Percentiles rank a stretch among this genome's conserved stretches.
Conservation (phyloP, 352 stramenopile genomes). For the Pythium volutum region DNA sequence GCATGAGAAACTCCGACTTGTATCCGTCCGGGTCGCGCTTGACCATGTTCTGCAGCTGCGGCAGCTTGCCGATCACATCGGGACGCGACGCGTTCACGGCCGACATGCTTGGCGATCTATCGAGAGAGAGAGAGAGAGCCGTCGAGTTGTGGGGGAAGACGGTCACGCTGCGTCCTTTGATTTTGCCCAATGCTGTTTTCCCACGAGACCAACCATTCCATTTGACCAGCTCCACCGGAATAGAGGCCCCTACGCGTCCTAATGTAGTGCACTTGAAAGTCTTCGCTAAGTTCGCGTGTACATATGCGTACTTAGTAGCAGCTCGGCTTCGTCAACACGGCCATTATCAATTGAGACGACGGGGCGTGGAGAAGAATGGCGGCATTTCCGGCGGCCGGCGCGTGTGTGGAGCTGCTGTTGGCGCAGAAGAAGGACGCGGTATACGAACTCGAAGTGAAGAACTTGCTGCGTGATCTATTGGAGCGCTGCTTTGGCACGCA, state of each 20-base stretch:
- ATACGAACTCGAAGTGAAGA: slow-evolving; percentile 72
- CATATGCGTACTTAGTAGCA: slow-evolving; percentile 15
- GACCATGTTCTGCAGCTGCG: slow-evolving; percentile 98
- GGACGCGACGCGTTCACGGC: slow-evolving; percentile 73
- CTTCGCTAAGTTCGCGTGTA: slow-evolving; percentile 16
- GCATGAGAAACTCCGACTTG: slow-evolving; percentile 97
- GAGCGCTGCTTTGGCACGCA: slow-evolving; percentile 66
- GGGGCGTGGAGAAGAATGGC: too few species aligned
- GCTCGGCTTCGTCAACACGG: slow-evolving; percentile 18
- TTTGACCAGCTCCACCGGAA: slow-evolving; percentile 8
- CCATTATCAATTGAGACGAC: background rate
- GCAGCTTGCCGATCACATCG: slow-evolving; percentile 90
- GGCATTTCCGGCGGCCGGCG: slow-evolving; percentile 52
- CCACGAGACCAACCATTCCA: slow-evolving; percentile 29
- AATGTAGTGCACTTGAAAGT: background rate
- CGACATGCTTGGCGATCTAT: slow-evolving; percentile 47
- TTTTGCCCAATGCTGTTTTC: slow-evolving; percentile 8
- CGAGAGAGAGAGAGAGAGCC: background rate
- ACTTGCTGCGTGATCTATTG: slow-evolving; percentile 68
- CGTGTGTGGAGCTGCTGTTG: slow-evolving; percentile 74
- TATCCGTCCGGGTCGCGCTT: slow-evolving; percentile 97
- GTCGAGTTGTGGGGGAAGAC: background rate
- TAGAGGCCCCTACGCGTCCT: slow-evolving; percentile 10
- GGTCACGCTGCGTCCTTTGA: slow-evolving; percentile 21
- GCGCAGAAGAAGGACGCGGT: slow-evolving; percentile 69